Base-by-base conservation (phyloP, 164 flowering plant genomes). In the Santalum album region DNA sequence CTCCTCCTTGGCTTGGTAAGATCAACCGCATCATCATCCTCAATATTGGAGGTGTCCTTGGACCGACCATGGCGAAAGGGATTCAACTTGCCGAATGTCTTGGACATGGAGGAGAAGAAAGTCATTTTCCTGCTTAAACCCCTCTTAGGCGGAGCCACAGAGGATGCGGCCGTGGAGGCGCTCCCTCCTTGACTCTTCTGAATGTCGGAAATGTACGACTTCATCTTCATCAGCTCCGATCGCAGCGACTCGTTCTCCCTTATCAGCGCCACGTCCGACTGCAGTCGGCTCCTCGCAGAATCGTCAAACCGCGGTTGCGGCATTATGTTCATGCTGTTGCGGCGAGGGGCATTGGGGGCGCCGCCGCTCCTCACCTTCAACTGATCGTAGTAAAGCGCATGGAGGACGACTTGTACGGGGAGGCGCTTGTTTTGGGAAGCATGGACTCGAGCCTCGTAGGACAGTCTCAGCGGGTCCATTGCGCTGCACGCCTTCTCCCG, bases 341-440 rank as follows among this genome's bases (percentile, higher is more conserved):
- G n/a, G n/a, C n/a, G n/a, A n/a, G n/a, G n/a, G n/a, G n/a, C n/a
- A n/a, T n/a, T n/a, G n/a, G n/a, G n/a, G n/a, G n/a, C n/a, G n/a
- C n/a, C n/a, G 0, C 89, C 98, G 45, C 95, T 83, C 51, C 98
- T 77, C 15, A 88, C 59, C 73, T 80, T 81, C 40, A 92, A 77
- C 61, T 88, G 89, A 53, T 91, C 98, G 58, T 79, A 84, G 78
- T 91, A 88, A 6, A 91, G 78, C 0, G 95, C 96, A 26, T 87
- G 96, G 16, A 87, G 75, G 9, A 86, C 95, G 21, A 86, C 79
- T 52, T 88, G 88, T 1, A 91, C 96, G 0, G 98, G 98, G 12
- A 90, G 57, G 1, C 98, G 69, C 70, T 91, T 91, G 78, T 91
- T 91, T 47, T 86, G 87, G 3, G 98, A 91, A 1, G 98, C 96